Percentiles rank a stretch among this genome's conserved stretches.
These are phyloP conservation scores for Coemansia biformis DNA, from an alignment of 192 early-diverging fungal genomes.

Conservation along the genomic window DNA sequence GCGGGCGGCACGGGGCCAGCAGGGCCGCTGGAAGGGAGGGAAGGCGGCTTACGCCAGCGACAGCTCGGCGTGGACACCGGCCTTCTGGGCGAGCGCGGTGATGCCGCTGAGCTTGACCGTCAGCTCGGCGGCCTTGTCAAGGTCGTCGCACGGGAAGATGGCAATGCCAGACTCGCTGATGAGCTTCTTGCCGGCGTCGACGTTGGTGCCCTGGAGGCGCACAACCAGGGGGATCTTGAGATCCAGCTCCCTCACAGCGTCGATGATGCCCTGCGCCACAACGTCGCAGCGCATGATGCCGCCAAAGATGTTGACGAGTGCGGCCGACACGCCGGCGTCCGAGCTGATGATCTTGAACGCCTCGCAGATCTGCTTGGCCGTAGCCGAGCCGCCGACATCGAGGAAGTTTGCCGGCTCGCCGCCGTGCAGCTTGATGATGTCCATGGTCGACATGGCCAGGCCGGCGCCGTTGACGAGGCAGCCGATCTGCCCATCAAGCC, in stretches of 20 bases:
- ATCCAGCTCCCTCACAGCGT: conserved; percentile 84
- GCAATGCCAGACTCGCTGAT: conserved; percentile 86
- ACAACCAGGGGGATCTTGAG: conserved; percentile 94
- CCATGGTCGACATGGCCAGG: conserved; percentile 99
- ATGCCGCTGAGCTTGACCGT: conserved; percentile 53
- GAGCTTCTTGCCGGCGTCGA: conserved; percentile 85
- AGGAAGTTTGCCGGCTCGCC: conserved; percentile 99
- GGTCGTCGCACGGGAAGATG: conserved; percentile 90
- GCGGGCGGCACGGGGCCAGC: no score
- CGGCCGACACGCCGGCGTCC: conserved; percentile 91
- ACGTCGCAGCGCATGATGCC: conserved; percentile 99
- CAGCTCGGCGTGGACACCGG: conserved; percentile 43
- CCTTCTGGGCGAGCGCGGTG: conserved; percentile 47
- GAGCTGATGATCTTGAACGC: conserved; percentile 99
- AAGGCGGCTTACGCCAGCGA: conserved; percentile 36
- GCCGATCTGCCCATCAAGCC: conserved; percentile 95
- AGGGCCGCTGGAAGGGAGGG: no score
- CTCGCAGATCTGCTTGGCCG: conserved; percentile 91
- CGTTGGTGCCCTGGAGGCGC: conserved; percentile 86
- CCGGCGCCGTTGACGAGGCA: conserved; percentile 99
- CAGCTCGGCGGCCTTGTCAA: conserved; percentile 85
- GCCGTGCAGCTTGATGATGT: conserved; percentile 99
- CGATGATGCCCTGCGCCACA: conserved; percentile 97
- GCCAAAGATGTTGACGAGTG: conserved; percentile 99
- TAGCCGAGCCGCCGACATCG: conserved; percentile 96